Evolutionary conservation across 768 basidiomycete genomes (phyloP), one percentile per base, ranked within the genome.

Genomic region (Amanita rubescens): DNA sequence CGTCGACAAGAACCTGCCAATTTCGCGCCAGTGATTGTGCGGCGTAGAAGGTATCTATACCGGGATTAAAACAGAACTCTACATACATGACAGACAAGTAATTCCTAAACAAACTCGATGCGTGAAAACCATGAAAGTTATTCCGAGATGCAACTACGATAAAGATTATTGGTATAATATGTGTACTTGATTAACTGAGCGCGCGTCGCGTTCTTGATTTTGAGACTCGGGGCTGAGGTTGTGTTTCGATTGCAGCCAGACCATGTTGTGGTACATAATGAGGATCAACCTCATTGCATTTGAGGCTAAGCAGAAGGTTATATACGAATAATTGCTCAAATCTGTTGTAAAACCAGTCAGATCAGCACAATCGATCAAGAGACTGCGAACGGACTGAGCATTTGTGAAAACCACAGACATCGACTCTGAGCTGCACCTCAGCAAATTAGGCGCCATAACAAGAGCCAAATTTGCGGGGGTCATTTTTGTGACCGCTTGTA

Each of bases 401-500:
- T 95, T 96, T 30, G 88, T 93, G 64, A 92, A 94, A 9, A 94
- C 92, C 9, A 94, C 74, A 6, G 86, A 77, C 78, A 94, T 85
- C n/a, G 83, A 88, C 45, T 92, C 87, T 14, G 90, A 92, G 59
- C 77, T 86, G 63, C 93, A 94, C 52, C 93, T 74, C 42, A 96
- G 67, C 41, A 96, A 67, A 68, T 95, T 95, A 7, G 93, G 93
- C 1, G 93, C 90, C 84, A 96, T 88, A 17, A 96, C 90, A 14
- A 94, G 71, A 8, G 93, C 90, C 57, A 95, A 70, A 66, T 93
- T 94, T 34, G 83, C 83, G 10, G 87, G 79, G 3, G 90, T 94
- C 93, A 94, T 95, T 70, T 94, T 92, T 38, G 90, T 93, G 43
- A 75, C 67, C 11, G 66, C 71, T 58, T 89, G 79, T 17, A 88